Evolutionary conservation across 78 protist genomes (phyloP).

Genomic region (Dictyostelium firmibasis): DNA sequence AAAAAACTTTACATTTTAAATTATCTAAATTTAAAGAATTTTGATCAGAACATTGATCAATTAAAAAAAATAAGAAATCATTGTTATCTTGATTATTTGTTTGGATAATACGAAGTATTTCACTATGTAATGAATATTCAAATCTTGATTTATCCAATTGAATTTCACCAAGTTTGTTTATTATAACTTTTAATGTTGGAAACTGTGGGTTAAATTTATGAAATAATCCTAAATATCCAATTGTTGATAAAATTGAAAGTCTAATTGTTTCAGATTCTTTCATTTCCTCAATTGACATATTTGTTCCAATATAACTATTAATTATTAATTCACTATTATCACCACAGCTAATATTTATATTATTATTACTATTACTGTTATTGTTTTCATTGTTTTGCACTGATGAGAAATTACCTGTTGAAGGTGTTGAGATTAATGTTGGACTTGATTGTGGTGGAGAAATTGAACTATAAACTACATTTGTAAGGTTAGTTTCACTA

Average conservation of each 20-base stretch:
- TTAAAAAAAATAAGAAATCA: constrained; percentile 47
- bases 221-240: constrained; percentile 28
- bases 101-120: neutral
- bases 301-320: neutral
- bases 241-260: constrained; percentile 12
- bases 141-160: neutral
- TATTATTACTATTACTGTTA: neutral
- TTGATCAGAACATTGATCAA: constrained; percentile 38
- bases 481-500: neutral
- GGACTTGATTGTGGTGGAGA: neutral
- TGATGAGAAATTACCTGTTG: neutral
- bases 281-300: constrained; percentile 18
- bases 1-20: neutral
- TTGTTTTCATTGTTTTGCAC: neutral
- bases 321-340: neutral
- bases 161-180: neutral
- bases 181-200: constrained; percentile 46
- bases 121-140: neutral
- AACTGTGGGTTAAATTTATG: constrained; percentile 40
- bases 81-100: constrained; percentile 39
- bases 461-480: neutral
- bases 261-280: constrained; percentile 32
- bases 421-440: neutral
- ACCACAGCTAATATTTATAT: neutral
- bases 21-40: neutral